Base-by-base conservation (phyloP, 2,329 filamentous ascomycete species). In the Botrytis pseudocinerea region DNA sequence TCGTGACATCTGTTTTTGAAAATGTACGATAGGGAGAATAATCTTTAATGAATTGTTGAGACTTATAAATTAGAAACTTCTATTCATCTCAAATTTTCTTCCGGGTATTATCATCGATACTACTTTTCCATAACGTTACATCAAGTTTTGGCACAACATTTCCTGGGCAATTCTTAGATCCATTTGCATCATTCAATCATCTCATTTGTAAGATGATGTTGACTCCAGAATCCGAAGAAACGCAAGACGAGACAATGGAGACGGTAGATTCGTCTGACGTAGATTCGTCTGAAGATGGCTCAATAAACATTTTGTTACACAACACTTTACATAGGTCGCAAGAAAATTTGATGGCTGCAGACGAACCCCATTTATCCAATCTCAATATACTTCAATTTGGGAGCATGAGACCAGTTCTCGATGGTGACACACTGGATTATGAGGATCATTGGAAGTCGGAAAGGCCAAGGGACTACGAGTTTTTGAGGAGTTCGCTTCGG, bases 1-100 rank as follows among this genome's bases (percentile, higher is more conserved):
- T 35, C 40, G n/a, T 61, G 40, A 35, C 44, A 48, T 54, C 57
- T 69, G 32, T 28, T 40, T 60, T 51, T 54, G 62, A 61, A 61
- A 44, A 18, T 60, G 44, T 72, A 60, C 32, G 46, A 71, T 71
- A 44, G 18, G 2, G 28, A 44, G 22, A 38, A 25, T 20, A 25
- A 57, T 32, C 10, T 32, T 25, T 14, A 69, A 57, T 69, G 38
- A 57, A 42, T 2, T n/a, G 28, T 42, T 25, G 57, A 32, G 18
- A 32, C 10, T 69, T 57, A 20, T 5, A 57, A 42, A 20, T 42
- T 42, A 0, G 20, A 57, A 57, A 10, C 18, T 42, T 57, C 16
- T 22, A 42, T 2, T 4, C 6, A 25, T 32, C 42, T 4, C 10
- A 10, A 12, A 22, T 5, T 57, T 9, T 4, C 7, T 22, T 20